Percentiles rank a stretch among this genome's conserved stretches.
phyloP scores from a whole-genome alignment of 192 early-diverging fungal genomes.

The Lunasporangiospora selenospora region DNA sequence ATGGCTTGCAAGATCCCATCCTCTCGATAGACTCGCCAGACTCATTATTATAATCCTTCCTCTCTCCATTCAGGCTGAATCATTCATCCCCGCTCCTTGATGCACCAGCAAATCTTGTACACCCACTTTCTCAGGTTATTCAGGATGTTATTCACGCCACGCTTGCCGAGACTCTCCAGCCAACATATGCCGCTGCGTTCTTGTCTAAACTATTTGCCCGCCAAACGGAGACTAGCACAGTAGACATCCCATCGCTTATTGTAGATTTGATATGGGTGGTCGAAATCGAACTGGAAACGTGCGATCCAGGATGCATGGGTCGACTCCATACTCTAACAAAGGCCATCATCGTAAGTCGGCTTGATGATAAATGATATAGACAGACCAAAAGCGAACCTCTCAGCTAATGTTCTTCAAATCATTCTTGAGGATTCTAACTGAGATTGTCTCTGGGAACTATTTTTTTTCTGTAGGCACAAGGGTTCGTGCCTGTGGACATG shows the following conservation, averaged over 20 bases:
- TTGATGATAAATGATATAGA: no score
- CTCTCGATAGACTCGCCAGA: neutral
- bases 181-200: constrained; percentile 6
- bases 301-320: neutral
- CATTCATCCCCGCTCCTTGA: constrained; percentile 9
- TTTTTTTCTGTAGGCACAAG: constrained; percentile 7
- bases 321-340: constrained; percentile 10
- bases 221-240: neutral
- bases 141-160: neutral
- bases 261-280: constrained; percentile 39
- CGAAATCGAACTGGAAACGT: constrained; percentile 23
- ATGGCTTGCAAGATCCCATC: neutral
- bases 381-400: no score
- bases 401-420: no score
- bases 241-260: constrained; percentile 14
- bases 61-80: neutral
- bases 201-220: neutral
- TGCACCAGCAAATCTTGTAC: neutral
- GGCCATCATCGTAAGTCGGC: constrained; percentile 39
- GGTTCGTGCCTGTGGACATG: constrained; percentile 51
- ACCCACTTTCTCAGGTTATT: neutral
- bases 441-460: neutral
- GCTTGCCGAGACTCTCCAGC: neutral
- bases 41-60: neutral
- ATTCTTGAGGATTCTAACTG: neutral